phyloP scores from a whole-genome alignment of 345 rosid genomes.

The Anacardium occidentale region DNA sequence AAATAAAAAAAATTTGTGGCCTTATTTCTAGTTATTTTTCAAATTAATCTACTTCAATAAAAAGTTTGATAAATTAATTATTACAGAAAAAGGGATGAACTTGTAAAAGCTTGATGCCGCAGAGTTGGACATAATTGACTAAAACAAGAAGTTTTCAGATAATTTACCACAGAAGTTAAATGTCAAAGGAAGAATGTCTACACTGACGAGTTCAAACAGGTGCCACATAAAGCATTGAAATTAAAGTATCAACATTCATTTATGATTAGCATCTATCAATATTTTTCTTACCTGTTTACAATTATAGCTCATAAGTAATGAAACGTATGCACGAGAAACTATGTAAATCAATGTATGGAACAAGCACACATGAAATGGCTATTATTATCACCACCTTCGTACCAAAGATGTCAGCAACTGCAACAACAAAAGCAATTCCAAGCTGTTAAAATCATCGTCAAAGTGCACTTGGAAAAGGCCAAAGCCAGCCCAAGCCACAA shows the following conservation, averaged over 20 bases:
- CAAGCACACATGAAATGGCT: background rate
- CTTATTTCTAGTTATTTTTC: background rate
- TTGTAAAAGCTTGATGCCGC: background rate
- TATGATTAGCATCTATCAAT: background rate
- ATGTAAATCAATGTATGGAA: background rate
- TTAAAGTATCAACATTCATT: background rate
- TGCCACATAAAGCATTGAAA: background rate
- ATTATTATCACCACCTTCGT: slow-evolving; percentile 67
- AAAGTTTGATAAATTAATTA: background rate
- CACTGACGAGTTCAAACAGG: background rate
- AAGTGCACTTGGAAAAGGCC: background rate
- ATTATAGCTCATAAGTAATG: background rate
- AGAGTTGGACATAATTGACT: background rate
- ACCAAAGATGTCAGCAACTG: slow-evolving; percentile 84
- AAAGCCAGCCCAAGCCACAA: background rate
- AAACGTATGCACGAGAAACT: background rate
- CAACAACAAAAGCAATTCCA: slow-evolving; percentile 31
- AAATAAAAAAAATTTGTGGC: background rate
- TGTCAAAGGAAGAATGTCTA: background rate
- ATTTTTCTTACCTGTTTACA: background rate
- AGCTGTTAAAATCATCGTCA: slow-evolving; percentile 3
- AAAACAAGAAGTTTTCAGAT: background rate
- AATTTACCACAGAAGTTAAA: background rate
- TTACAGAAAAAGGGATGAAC: background rate
- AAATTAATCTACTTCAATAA: background rate